These are phyloP conservation scores for Cyclotella distinguenda DNA, from an alignment of 108 stramenopile species.

Conservation along the genomic window DNA sequence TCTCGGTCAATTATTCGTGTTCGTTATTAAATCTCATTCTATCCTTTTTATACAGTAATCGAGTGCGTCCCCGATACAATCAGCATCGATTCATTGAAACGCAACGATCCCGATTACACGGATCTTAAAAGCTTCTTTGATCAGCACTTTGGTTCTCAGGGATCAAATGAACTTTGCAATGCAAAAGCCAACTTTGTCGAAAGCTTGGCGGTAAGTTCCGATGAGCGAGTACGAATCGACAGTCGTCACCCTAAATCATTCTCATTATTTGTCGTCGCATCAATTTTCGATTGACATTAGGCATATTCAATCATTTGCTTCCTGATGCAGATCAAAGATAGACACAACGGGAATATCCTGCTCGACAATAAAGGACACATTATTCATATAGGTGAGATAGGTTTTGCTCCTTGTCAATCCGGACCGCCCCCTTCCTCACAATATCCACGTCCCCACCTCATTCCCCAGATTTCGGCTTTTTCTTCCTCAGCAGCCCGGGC, in stretches of 20 bases:
- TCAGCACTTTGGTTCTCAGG: slow-evolving; percentile 72
- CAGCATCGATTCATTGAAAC: slow-evolving; percentile 87
- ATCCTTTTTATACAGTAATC: slow-evolving; percentile 56
- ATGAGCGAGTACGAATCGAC: not conserved
- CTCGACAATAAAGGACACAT: slow-evolving; percentile 92
- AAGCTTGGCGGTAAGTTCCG: slow-evolving; percentile 69
- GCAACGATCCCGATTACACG: slow-evolving; percentile 81
- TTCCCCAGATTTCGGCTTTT: slow-evolving; percentile 83
- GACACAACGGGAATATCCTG: slow-evolving; percentile 96
- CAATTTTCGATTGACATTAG: not conserved
- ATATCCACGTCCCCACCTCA: not conserved
- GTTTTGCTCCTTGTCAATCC: not conserved
- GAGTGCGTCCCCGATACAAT: slow-evolving; percentile 97
- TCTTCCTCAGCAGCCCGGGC: slow-evolving; percentile 92
- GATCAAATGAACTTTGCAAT: slow-evolving; percentile 54
- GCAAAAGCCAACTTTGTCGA: slow-evolving; percentile 92
- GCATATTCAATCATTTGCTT: slow-evolving; percentile 93
- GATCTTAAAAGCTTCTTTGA: slow-evolving; percentile 84
- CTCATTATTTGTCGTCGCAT: too few relatives aligned
- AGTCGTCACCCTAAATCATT: too few relatives aligned
- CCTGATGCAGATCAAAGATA: slow-evolving; percentile 96
- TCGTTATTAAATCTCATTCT: not conserved
- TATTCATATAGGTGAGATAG: slow-evolving; percentile 74
- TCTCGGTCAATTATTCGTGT: not conserved
- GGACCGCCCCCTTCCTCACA: not conserved